Percentiles rank a stretch among this genome's conserved stretches.
phyloP scores from a whole-genome alignment of 1,139 yeast genomes.

The Hemisphaericaspora subhashii region DNA sequence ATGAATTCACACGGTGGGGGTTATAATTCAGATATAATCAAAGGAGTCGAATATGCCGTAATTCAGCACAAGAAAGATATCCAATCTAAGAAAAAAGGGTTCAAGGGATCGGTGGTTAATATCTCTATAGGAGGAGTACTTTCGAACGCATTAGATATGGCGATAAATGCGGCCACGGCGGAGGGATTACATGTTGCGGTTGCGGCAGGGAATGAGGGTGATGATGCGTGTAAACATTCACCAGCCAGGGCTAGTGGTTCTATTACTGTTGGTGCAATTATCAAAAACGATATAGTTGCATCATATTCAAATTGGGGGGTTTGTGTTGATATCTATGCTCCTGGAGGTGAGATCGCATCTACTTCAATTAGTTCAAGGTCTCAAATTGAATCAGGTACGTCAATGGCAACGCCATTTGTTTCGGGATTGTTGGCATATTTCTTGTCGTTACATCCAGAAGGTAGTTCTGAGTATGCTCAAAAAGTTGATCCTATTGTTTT shows the following conservation, averaged over 20 bases:
- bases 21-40: slow-evolving; percentile 75
- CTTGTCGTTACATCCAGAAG: slow-evolving; percentile 80
- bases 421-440: slow-evolving; percentile 88
- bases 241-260: slow-evolving; percentile 80
- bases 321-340: slow-evolving; percentile 85
- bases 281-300: slow-evolving; percentile 72
- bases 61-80: slow-evolving; percentile 60
- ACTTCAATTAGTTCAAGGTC: slow-evolving; percentile 81
- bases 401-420: slow-evolving; percentile 98
- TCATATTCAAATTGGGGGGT: slow-evolving; percentile 80
- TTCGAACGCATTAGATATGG: slow-evolving; percentile 75
- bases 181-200: slow-evolving; percentile 84
- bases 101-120: slow-evolving; percentile 85
- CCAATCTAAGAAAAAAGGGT: slow-evolving; percentile 58
- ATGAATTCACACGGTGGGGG: slow-evolving; percentile 78
- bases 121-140: slow-evolving; percentile 91
- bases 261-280: slow-evolving; percentile 81
- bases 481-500: slow-evolving; percentile 36
- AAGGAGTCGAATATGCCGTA: slow-evolving; percentile 80
- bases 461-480: slow-evolving; percentile 47
- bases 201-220: slow-evolving; percentile 87
- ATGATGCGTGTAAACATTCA: slow-evolving; percentile 81
- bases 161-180: slow-evolving; percentile 79
- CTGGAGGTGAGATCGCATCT: slow-evolving; percentile 77
- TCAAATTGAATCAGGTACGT: slow-evolving; percentile 86